Evolutionary conservation across 2,329 filamentous ascomycete genomes (phyloP).

Genomic region (Diaporthe destruens): DNA sequence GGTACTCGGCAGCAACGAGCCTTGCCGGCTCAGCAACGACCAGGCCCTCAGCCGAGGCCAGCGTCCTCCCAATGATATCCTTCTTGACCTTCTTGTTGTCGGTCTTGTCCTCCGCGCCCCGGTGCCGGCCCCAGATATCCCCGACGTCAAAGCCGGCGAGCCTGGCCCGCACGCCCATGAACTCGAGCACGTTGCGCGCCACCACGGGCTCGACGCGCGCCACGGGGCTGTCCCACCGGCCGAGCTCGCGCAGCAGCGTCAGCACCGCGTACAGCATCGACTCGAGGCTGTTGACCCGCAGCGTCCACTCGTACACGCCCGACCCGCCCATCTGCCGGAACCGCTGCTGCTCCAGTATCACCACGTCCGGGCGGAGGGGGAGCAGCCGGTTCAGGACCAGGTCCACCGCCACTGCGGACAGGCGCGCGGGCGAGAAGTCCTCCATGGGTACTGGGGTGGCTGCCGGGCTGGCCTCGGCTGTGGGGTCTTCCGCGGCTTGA

Average conservation of each 20-base stretch:
- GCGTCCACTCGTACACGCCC: slow-evolving; percentile 83
- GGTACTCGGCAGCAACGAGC: slow-evolving; percentile 52
- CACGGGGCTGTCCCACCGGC: slow-evolving; percentile 53
- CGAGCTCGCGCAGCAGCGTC: slow-evolving; percentile 63
- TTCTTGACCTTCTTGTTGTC: slow-evolving; percentile 72
- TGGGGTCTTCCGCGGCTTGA: neutral
- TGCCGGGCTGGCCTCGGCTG: slow-evolving; percentile 4
- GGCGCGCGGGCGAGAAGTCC: slow-evolving; percentile 51
- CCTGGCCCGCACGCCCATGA: slow-evolving; percentile 38
- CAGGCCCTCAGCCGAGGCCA: slow-evolving; percentile 51
- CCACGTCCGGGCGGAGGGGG: slow-evolving; percentile 70
- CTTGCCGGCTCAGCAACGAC: slow-evolving; percentile 49
- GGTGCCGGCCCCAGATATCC: slow-evolving; percentile 55
- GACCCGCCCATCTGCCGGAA: slow-evolving; percentile 73
- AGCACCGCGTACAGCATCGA: slow-evolving; percentile 83
- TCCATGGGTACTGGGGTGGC: slow-evolving; percentile 41
- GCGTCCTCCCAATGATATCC: slow-evolving; percentile 68
- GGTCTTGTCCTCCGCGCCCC: slow-evolving; percentile 56
- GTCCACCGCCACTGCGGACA: slow-evolving; percentile 51
- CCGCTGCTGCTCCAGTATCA: slow-evolving; percentile 76
- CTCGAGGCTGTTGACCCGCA: slow-evolving; percentile 85
- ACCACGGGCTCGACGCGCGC: slow-evolving; percentile 57
- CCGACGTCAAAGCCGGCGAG: slow-evolving; percentile 32
- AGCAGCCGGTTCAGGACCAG: slow-evolving; percentile 55
- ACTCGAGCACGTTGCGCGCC: slow-evolving; percentile 65